Base-by-base conservation (phyloP, 108 stramenopile genomes). In the Nitzschia putrida region DNA sequence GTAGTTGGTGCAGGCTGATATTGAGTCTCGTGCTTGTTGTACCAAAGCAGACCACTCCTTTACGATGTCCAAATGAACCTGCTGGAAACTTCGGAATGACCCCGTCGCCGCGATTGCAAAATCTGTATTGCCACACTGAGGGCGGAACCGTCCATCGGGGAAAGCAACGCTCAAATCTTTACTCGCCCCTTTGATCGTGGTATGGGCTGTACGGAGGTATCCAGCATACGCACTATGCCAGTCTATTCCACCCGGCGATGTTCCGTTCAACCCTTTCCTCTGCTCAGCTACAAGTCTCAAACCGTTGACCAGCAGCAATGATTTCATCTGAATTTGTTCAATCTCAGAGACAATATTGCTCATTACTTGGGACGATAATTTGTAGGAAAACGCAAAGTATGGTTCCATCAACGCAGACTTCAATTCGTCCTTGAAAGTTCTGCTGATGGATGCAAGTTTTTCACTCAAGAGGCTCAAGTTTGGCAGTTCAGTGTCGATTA, bases 1-100 rank as follows among this genome's bases (percentile, higher is more conserved):
- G 22, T 64, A n/a, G n/a, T n/a, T n/a, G n/a, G n/a, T n/a, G n/a
- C n/a, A 11, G 2, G 20, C 14, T 2, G 8, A 9, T 14, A 16
- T 22, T 3, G 14, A 8, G 2, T 12, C 56, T 2, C 3, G 6
- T 3, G 1, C 13, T 8, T 58, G 40, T 10, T 45, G 58, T 8
- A 51, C 47, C n/a, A 34, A 21, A 12, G 38, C 55, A 2, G 72
- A 64, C 72, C 72, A 73, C 0, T 41, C 20, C 1, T 63, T 50
- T 23, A 73, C 20, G 26, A 50, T 64, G n/a, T 9, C 14, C 26
- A 73, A 53, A 50, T 64, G 61, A 16, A 73, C 52, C 34, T 73
- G 64, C 14, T 40, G 65, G 37, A 75, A 58, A 61, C 61, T 56
- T 8, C 74, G 74, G 8, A 75, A 75, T 0, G 66, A 34, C 1